Conservation (phyloP, 2,329 filamentous ascomycete species). For the Xylaria sp. region DNA sequence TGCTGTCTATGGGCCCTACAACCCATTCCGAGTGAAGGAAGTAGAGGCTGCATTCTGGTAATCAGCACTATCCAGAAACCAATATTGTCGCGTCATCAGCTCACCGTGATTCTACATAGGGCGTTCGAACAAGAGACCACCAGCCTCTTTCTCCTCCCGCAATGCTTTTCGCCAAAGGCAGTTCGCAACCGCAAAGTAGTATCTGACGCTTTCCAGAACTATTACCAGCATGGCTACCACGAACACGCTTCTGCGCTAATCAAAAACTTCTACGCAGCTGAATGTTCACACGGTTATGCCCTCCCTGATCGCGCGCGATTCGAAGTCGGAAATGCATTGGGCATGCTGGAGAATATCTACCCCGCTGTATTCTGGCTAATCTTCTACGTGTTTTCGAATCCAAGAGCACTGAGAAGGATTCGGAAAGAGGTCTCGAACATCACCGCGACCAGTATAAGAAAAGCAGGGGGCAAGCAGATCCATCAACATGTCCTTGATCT, state of each 20-base stretch:
- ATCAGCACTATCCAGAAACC: neutral
- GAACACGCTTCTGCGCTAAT: neutral
- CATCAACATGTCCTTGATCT: conserved; percentile 3
- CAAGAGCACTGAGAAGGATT: neutral
- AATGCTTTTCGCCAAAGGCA: neutral
- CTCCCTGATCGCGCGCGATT: neutral
- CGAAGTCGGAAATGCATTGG: conserved; percentile 6
- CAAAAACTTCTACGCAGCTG: conserved; percentile 4
- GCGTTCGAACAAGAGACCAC: conserved; percentile 1
- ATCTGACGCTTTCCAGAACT: conserved; percentile 6
- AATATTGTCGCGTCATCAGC: neutral
- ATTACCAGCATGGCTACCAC: conserved; percentile 2
- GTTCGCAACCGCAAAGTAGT: conserved; percentile 3
- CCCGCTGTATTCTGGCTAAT: conserved; percentile 3
- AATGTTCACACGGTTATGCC: conserved; percentile 1
- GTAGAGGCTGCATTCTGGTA: conserved; percentile 13
- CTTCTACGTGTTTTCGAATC: conserved; percentile 6
- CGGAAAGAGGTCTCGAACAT: neutral
- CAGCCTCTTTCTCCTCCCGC: conserved; percentile 2
- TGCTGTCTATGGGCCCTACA: conserved; percentile 8
- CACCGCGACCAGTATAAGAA: neutral
- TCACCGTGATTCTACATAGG: neutral
- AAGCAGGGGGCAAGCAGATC: neutral
- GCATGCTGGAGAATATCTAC: neutral
- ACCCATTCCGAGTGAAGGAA: conserved; percentile 1